Evolutionary conservation across 345 rosid genomes (phyloP).

Genomic region (Lepidium didymum): DNA sequence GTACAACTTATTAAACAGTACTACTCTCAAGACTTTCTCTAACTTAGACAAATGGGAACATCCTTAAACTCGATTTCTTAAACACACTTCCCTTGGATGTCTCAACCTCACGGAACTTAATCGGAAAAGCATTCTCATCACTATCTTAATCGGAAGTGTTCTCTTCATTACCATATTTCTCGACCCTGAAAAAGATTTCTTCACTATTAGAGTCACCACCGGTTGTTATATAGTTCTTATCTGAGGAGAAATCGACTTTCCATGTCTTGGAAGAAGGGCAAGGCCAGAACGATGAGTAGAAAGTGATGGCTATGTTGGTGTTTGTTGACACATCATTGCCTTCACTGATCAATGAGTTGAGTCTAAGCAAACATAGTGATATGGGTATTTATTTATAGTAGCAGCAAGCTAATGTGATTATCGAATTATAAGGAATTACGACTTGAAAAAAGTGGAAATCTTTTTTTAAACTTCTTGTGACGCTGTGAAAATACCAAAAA

Average conservation of each 20-base stretch:
- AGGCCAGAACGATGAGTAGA: slow-evolving; percentile 8
- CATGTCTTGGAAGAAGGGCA: slow-evolving; percentile 19
- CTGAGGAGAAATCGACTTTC: slow-evolving; percentile 13
- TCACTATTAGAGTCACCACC: not conserved
- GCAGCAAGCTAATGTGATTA: not conserved
- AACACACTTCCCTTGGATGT: not conserved
- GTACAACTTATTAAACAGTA: not conserved
- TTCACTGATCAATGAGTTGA: not conserved
- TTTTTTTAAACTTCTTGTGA: too few relatives aligned
- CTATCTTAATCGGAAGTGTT: not conserved
- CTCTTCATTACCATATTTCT: slow-evolving; percentile 9
- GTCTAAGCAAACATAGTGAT: slow-evolving; percentile 4
- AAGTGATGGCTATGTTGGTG: not conserved
- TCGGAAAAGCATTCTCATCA: slow-evolving; percentile 8
- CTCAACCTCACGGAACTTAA: slow-evolving; percentile 13
- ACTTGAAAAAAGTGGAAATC: not conserved
- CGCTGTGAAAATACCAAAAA: too few relatives aligned
- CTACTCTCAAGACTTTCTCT: not conserved
- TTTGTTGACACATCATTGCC: not conserved
- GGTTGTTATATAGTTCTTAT: not conserved
- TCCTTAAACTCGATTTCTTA: not conserved
- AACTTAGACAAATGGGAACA: slow-evolving; percentile 5
- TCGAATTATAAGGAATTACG: not conserved
- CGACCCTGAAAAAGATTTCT: slow-evolving; percentile 5
- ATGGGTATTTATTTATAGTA: slow-evolving; percentile 18